Evolutionary conservation across 306 rosid genomes (phyloP).

Genomic region (Hippophae rhamnoides): DNA sequence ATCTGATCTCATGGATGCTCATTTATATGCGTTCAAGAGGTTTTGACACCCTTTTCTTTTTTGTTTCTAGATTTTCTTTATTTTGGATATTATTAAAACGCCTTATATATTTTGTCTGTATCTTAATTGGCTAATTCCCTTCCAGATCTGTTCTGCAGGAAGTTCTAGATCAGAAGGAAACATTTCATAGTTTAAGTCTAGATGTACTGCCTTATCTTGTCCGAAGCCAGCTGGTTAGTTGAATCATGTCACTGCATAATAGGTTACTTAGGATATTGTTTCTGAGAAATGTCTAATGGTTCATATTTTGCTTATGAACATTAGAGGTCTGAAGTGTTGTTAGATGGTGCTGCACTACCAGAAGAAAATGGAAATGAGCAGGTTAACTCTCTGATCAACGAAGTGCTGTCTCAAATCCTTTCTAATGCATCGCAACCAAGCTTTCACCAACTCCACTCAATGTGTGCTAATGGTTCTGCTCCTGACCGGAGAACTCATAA

Average conservation of each 20-base stretch:
- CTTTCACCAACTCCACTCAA: conserved; percentile 48
- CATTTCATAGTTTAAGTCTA: conserved; percentile 69
- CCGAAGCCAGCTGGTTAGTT: conserved; percentile 89
- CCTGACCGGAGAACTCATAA: conserved; percentile 57
- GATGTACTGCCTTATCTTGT: conserved; percentile 95
- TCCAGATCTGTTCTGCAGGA: conserved; percentile 79
- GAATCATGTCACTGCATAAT: conserved; percentile 21
- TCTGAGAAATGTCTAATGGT: conserved; percentile 22
- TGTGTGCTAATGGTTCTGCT: conserved; percentile 38
- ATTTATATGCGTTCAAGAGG: conserved; percentile 93
- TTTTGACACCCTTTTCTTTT: conserved; percentile 18
- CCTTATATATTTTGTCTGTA: conserved; percentile 14
- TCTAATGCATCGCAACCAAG: conserved; percentile 71
- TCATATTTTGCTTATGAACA: conserved; percentile 29
- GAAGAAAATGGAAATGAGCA: conserved; percentile 75
- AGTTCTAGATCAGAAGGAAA: conserved; percentile 60
- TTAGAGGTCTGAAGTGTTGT: conserved; percentile 67
- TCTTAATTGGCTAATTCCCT: conserved; percentile 8
- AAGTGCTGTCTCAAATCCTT: conserved; percentile 55
- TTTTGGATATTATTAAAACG: conserved; percentile 6
- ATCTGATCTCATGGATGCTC: conserved; percentile 97
- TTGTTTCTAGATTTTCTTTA: conserved; percentile 1
- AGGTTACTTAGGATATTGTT: conserved; percentile 13
- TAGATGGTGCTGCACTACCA: conserved; percentile 46
- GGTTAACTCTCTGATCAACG: conserved; percentile 51